A percentile compares a stretch with the other conserved stretches of the same genome.
Conservation (phyloP, 2,329 filamentous ascomycete genomes). For the Colletotrichum cuscutae region DNA sequence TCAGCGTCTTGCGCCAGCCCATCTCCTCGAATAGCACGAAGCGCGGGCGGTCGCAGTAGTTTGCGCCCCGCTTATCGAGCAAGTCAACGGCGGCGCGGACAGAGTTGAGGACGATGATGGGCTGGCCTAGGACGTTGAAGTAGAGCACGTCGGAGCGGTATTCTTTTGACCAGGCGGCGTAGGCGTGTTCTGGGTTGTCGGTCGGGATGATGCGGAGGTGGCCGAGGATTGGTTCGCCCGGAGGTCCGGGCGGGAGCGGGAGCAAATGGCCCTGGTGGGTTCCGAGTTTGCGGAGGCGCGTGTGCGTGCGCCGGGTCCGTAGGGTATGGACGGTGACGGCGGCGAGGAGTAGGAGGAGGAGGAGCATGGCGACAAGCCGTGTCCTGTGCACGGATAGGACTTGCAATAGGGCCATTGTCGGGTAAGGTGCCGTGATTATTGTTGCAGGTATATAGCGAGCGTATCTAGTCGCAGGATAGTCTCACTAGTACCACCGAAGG, state of each 20-base stretch:
- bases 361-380: not conserved
- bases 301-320: not conserved
- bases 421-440: not conserved
- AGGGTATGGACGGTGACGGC: not conserved
- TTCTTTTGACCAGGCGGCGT: slow-evolving; percentile 49
- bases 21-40: slow-evolving; percentile 55
- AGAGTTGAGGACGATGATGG: slow-evolving; percentile 55
- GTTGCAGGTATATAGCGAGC: too few relatives aligned
- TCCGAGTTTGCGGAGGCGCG: not conserved
- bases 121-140: slow-evolving; percentile 44
- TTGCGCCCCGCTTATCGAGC: slow-evolving; percentile 55
- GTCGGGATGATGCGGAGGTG: slow-evolving; percentile 54
- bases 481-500: not conserved
- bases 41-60: slow-evolving; percentile 55
- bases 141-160: slow-evolving; percentile 58
- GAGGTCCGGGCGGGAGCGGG: slow-evolving; percentile 46
- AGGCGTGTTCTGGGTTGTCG: slow-evolving; percentile 44
- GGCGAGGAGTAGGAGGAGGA: slow-evolving; percentile 11
- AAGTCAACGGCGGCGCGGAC: slow-evolving; percentile 53
- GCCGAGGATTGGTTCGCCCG: slow-evolving; percentile 52
- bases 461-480: not conserved
- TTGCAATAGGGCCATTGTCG: not conserved
- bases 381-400: not conserved
- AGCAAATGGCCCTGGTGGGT: not conserved
- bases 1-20: slow-evolving; percentile 58